These are phyloP conservation scores for Diaporthe ilicicola DNA, from an alignment of 2,329 filamentous ascomycete genomes.

Conservation along the genomic window DNA sequence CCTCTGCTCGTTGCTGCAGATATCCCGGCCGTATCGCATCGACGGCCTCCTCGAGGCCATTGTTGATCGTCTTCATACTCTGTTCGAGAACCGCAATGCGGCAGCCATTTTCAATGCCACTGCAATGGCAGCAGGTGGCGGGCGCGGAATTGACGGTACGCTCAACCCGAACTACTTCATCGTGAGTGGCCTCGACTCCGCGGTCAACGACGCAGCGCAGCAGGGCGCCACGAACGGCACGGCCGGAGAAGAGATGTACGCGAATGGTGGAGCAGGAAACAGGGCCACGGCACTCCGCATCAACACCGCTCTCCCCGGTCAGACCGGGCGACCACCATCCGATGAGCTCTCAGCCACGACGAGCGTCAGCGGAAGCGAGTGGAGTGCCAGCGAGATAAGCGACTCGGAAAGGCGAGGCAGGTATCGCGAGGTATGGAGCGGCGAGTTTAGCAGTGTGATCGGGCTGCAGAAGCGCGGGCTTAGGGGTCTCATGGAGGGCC, in stretches of 20 bases:
- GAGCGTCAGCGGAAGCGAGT: conserved; percentile 63
- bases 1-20: conserved; percentile 91
- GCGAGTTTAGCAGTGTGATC: conserved; percentile 87
- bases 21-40: conserved; percentile 91
- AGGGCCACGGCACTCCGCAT: conserved; percentile 55
- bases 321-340: conserved; percentile 49
- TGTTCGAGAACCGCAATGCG: conserved; percentile 92
- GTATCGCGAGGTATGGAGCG: conserved; percentile 76
- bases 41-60: conserved; percentile 93
- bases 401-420: conserved; percentile 55
- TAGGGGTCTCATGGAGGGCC: conserved; percentile 92
- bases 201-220: not conserved
- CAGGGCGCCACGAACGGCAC: conserved; percentile 42
- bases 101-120: conserved; percentile 98
- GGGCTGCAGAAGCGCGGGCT: conserved; percentile 94
- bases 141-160: conserved; percentile 78
- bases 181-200: conserved; percentile 52
- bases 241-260: conserved; percentile 44
- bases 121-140: conserved; percentile 96
- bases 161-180: conserved; percentile 71
- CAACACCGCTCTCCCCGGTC: conserved; percentile 52
- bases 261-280: conserved; percentile 41
- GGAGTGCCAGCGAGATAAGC: conserved; percentile 61
- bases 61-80: conserved; percentile 86
- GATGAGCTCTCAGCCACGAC: conserved; percentile 60